Evolutionary conservation across 352 stramenopile genomes (phyloP), one percentile per base, ranked within the genome.

Genomic region (Achlya hypogyna): DNA sequence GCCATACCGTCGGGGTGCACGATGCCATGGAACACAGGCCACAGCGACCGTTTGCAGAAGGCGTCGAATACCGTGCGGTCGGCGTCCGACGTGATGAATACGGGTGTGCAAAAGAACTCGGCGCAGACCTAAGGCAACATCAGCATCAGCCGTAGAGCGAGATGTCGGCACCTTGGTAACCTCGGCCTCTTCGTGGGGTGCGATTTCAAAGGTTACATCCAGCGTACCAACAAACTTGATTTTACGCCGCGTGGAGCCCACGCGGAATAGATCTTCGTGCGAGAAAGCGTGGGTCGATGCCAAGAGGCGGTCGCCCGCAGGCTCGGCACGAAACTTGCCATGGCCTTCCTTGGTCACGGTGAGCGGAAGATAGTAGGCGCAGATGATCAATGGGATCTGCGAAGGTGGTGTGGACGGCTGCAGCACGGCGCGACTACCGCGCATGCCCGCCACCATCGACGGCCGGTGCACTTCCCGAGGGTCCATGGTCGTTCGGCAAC

Each of bases 21-120:
- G 8, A 98, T 89, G 74, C 98, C 97, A 77, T 99, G 96, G 71
- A 99, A 94, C 32, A 97, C 89, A 6, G 95, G 94, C 96, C 96
- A 99, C 14, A 99, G 84, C 9, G 97, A 88, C 63, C 96, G 88
- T 76, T 99, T 98, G 80, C 96, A 99, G 76, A 98, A 99, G 51
- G 90, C 87, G 75, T 98, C 91, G 52, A 89, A 92, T 66, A 86
- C 88, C 4, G 32, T 32, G 16, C 31, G 22, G 29, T 58, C 31
- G 5, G 28, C 81, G 4, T 85, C 74, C 0, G 66, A 29, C 4
- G 73, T 62, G 9, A 88, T 62, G 56, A 88, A 89, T 25, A 91
- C 79, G 0, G 82, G 81, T 40, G 74, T 89, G 71, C 82, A 91
- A 54, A 86, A 85, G 56, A 87, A 74, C 34, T 77, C 64, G 18